These are phyloP conservation scores for Teunomyces barrocoloradensis DNA, from an alignment of 805 yeast species.

Conservation along the genomic window DNA sequence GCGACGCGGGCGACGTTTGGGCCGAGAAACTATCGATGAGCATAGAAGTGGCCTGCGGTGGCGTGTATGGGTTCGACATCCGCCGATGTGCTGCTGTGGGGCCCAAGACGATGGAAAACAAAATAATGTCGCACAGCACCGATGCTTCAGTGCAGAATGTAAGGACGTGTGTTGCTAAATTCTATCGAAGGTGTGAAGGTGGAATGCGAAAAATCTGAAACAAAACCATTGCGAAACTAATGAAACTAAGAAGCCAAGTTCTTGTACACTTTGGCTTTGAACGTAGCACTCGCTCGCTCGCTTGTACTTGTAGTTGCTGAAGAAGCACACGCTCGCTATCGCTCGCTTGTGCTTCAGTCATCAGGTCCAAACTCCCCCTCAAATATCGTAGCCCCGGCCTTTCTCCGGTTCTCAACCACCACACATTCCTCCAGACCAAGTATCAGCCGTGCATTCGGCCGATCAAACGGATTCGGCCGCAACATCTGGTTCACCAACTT, in stretches of 20 bases:
- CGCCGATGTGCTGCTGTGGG: not conserved
- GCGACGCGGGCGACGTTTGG: not conserved
- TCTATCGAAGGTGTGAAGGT: no score
- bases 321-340: no score
- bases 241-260: no score
- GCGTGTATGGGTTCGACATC: not conserved
- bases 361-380: conserved; percentile 94
- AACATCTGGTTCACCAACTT: conserved; percentile 84
- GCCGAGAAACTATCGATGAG: not conserved
- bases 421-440: conserved; percentile 69
- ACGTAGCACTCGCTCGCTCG: no score
- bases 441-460: conserved; percentile 81
- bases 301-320: no score
- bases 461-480: conserved; percentile 70
- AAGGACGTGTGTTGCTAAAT: no score
- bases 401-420: conserved; percentile 74
- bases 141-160: not conserved
- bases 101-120: not conserved
- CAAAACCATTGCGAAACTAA: no score
- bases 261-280: no score
- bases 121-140: not conserved
- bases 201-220: not conserved
- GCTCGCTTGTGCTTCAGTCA: not conserved
- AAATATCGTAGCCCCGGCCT: conserved; percentile 89
- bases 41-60: not conserved